Evolutionary conservation across 495 filamentous ascomycete genomes (phyloP), one percentile per base, ranked within the genome.

Genomic region (Hypoxylon intermedium): DNA sequence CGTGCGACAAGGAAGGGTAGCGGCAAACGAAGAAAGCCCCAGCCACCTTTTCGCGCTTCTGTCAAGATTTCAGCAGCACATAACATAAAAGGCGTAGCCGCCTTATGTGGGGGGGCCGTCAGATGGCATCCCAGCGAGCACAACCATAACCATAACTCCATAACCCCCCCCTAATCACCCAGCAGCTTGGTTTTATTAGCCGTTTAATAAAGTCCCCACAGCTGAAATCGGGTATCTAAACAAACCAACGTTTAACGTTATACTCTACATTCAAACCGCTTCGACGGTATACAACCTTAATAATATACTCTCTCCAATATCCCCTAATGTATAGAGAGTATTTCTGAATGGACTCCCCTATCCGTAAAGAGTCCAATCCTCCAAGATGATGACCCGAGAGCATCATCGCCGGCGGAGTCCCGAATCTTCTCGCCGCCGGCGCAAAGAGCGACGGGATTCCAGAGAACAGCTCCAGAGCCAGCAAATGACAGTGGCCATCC

Each of bases 371-470:
- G 56, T 65, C 57, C 37, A 57, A 48, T 31, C 36, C 52, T 54
- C 51, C 49, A 65, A 67, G 62, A 68, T 69, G 69, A 79, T 72
- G 75, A 77, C 77, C 67, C 69, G 72, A 57, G 74, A 78, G 62
- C 69, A 71, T 73, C 76, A 77, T 69, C 76, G 72, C 63, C 73
- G 65, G 66, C 65, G 77, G 75, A 79, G 77, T 69, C 78, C 73
- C 37, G 77, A 80, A 63, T 74, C 75, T 69, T 72, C 75, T 68
- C 72, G 75, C 53, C 76, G 77, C 58, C 73, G 78, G 74, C 76
- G 77, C 73, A 75, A 74, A 72, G 71, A 75, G 48, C 72, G 74
- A 46, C 70, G 76, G 53, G 67, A 73, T 62, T 79, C 78, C 48
- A 72, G 73, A 74, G 78, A 77, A 44, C 74, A 77, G 56, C 73